Evolutionary conservation across 192 early-diverging fungal species (phyloP).

Genomic region (Coemansia sp.): DNA sequence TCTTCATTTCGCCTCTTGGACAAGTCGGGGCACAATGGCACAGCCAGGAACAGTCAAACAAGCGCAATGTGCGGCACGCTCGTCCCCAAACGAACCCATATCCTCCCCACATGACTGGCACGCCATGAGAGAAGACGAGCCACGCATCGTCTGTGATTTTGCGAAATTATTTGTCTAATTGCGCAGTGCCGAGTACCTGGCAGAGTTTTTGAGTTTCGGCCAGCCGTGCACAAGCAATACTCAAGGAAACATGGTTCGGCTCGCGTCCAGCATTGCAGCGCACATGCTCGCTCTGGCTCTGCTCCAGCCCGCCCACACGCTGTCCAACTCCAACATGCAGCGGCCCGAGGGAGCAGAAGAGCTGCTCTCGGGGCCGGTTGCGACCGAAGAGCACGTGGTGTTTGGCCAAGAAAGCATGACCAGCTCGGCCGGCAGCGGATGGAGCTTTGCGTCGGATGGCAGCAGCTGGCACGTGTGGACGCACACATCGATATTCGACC

Average conservation of each 20-base stretch:
- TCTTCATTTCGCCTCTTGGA: neutral
- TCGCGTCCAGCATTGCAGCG: neutral
- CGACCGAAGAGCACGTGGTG: slow-evolving; percentile 36
- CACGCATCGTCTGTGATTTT: neutral
- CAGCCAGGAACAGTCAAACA: neutral
- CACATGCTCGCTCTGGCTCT: neutral
- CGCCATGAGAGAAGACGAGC: neutral
- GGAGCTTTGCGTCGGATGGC: slow-evolving; percentile 28
- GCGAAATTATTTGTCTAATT: neutral
- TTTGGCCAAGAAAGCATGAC: slow-evolving; percentile 30
- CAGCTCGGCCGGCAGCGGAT: slow-evolving; percentile 8
- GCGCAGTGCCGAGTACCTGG: neutral
- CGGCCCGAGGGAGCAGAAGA: slow-evolving; percentile 7
- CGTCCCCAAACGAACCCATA: neutral
- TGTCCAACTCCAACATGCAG: slow-evolving; percentile 38
- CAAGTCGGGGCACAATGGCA: neutral
- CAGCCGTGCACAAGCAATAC: neutral
- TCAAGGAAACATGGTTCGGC: neutral
- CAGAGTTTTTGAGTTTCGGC: neutral
- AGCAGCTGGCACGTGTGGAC: slow-evolving; percentile 47
- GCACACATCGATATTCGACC: slow-evolving; percentile 27
- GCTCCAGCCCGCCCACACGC: neutral
- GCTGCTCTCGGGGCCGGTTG: neutral
- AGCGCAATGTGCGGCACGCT: neutral
- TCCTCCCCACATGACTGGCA: neutral